Percentiles rank a stretch among this genome's conserved stretches.
Evolutionary conservation across 495 filamentous ascomycete species (phyloP).

Genomic region (Daldinia grandis): DNA sequence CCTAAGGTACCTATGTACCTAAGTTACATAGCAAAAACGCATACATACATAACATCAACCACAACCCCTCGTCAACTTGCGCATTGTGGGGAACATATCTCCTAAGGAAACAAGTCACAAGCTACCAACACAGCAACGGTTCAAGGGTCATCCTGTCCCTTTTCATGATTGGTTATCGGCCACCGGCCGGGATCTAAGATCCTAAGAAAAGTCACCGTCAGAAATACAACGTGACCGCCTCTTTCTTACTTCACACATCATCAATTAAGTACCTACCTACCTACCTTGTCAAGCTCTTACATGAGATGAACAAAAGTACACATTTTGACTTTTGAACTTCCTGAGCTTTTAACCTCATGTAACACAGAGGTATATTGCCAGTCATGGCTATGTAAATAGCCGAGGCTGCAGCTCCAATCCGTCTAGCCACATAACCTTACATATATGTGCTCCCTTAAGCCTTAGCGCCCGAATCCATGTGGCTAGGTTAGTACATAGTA

Average conservation of each 20-base stretch:
- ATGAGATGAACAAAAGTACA: neutral
- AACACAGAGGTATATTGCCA: too few species aligned
- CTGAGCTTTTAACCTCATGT: neutral
- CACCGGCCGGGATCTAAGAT: neutral
- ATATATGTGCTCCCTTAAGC: too few species aligned
- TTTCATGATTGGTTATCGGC: constrained; percentile 14
- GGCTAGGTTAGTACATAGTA: too few species aligned
- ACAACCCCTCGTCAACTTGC: constrained; percentile 28
- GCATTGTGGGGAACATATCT: constrained; percentile 21
- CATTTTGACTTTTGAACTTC: neutral
- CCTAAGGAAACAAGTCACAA: constrained; percentile 39
- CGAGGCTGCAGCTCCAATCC: neutral
- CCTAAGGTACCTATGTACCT: too few species aligned
- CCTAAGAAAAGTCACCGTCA: constrained; percentile 9
- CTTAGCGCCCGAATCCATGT: neutral
- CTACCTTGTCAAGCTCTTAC: neutral
- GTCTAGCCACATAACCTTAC: neutral
- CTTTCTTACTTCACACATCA: constrained; percentile 15
- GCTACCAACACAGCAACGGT: constrained; percentile 33
- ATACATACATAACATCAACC: neutral
- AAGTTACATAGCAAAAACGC: neutral
- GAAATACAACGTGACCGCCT: constrained; percentile 24
- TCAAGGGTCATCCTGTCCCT: constrained; percentile 11
- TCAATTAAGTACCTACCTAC: constrained; percentile 5
- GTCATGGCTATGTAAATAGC: neutral